These are phyloP conservation scores for Thuja plicata DNA, from an alignment of 83 land plant species.

Conservation along the genomic window DNA sequence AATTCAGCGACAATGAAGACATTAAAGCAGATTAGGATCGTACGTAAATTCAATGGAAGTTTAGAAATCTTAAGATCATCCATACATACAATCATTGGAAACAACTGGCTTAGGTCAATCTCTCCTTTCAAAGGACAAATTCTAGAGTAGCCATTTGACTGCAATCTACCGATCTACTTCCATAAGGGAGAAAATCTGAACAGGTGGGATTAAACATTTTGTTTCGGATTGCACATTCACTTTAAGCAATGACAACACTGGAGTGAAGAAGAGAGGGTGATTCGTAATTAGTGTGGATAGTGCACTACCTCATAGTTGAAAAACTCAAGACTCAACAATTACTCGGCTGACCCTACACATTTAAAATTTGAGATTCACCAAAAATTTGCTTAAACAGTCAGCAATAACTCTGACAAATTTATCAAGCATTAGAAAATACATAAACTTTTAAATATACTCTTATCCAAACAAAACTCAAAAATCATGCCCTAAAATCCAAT, in stretches of 20 bases:
- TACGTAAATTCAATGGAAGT: too few species aligned
- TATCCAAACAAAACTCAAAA: too few species aligned
- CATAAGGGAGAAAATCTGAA: neutral
- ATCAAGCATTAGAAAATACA: too few species aligned
- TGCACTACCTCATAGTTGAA: too few species aligned
- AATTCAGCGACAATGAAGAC: neutral
- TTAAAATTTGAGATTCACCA: too few species aligned
- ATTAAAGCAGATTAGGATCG: neutral
- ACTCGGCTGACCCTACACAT: too few species aligned
- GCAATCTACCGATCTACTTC: neutral
- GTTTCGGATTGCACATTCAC: neutral
- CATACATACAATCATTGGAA: neutral
- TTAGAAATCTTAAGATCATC: neutral
- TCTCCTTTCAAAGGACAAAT: neutral
- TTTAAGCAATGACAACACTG: neutral
- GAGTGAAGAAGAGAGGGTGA: neutral
- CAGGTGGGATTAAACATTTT: neutral
- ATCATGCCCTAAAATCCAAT: too few species aligned
- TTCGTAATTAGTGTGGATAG: neutral
- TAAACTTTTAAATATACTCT: too few species aligned
- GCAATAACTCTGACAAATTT: too few species aligned
- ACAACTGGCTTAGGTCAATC: neutral
- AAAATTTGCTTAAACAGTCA: too few species aligned
- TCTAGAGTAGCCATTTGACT: neutral
- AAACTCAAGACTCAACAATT: too few species aligned